Base-by-base conservation (phyloP, 805 yeast species). In the Wickerhamiella sorbophila region DNA sequence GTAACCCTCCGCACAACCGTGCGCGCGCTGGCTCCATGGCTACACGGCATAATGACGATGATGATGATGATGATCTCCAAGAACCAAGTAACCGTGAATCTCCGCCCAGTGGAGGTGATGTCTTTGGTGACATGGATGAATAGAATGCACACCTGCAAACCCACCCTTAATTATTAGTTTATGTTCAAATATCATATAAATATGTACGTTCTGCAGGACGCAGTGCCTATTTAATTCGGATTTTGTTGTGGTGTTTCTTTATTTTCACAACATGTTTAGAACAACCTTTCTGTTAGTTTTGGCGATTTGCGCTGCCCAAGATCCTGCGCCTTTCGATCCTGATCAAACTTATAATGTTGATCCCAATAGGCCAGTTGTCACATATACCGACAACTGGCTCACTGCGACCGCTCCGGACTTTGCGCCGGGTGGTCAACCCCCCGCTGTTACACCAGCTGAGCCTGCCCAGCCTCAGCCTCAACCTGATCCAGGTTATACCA, bases 111-210 rank as follows among this genome's bases (percentile, higher is more conserved):
- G 24, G 16, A 8, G 58, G 47, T n/a, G 52, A 52, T 3, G 60
- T 59, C 6, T 59, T 63, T 46, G 65, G 67, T n/a, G 61, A 60
- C 24, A 60, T 63, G 61, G 66, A 62, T 32, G 59, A 53, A 27
- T 57, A 27, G 17, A 17, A 4, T n/a, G 4, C 17, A 12, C 18
- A 9, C 9, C 24, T 15, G 33, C 4, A 33, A 33, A 33, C n/a
- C 26, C 8, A 20, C 26, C 38, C 18, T 31, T 14, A 31, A 16
- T 31, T 31, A 31, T 31, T 31, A 9, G 12, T 26, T 26, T 26
- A 14, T 26, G 31, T 26, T 9, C 12, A 9, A 9, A 26, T 26
- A 9, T 26, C 14, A 9, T 26, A n/a, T n/a, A n/a, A n/a, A n/a
- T n/a, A n/a, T n/a, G n/a, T n/a, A n/a, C n/a, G n/a, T n/a, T n/a